Percentiles rank a stretch among this genome's conserved stretches.
These are phyloP conservation scores for Niebla homalea DNA, from an alignment of 495 filamentous ascomycete genomes.

Conservation along the genomic window DNA sequence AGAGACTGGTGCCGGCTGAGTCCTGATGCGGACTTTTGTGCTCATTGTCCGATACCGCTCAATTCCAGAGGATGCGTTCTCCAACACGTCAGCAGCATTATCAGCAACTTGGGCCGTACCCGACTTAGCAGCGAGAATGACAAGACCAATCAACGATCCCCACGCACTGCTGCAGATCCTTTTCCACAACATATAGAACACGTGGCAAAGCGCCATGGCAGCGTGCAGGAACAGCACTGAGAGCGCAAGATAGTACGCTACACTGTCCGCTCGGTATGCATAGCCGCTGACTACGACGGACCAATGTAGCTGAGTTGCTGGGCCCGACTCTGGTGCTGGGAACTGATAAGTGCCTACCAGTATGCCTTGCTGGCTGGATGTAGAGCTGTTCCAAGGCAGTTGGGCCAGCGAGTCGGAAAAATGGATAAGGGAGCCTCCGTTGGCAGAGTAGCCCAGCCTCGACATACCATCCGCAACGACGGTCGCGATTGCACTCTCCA, in stretches of 20 bases:
- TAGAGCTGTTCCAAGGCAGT: conserved; percentile 2
- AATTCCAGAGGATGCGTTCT: conserved; percentile 4
- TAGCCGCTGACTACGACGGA: conserved; percentile 3
- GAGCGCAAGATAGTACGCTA: conserved; percentile 8
- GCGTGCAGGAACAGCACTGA: conserved; percentile 8
- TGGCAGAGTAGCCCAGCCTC: not conserved
- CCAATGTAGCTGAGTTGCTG: not conserved
- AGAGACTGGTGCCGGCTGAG: not conserved
- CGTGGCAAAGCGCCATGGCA: conserved; percentile 5
- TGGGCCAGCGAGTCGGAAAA: not conserved
- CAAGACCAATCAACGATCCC: not conserved
- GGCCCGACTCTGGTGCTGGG: conserved; percentile 1
- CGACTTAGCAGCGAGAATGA: conserved; percentile 1
- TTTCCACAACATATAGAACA: not conserved
- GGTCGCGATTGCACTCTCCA: conserved; percentile 5
- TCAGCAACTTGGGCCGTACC: not conserved
- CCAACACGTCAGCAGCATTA: not conserved
- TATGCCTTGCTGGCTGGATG: not conserved
- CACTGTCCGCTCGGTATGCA: conserved; percentile 5
- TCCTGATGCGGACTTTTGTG: conserved; percentile 1
- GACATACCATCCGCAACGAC: conserved; percentile 9
- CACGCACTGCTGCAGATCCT: conserved; percentile 6
- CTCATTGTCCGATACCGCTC: not conserved
- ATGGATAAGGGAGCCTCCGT: not conserved
- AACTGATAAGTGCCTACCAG: conserved; percentile 2